These are phyloP conservation scores for Aquanectria penicillioides DNA, from an alignment of 2,329 filamentous ascomycete genomes.

Conservation along the genomic window DNA sequence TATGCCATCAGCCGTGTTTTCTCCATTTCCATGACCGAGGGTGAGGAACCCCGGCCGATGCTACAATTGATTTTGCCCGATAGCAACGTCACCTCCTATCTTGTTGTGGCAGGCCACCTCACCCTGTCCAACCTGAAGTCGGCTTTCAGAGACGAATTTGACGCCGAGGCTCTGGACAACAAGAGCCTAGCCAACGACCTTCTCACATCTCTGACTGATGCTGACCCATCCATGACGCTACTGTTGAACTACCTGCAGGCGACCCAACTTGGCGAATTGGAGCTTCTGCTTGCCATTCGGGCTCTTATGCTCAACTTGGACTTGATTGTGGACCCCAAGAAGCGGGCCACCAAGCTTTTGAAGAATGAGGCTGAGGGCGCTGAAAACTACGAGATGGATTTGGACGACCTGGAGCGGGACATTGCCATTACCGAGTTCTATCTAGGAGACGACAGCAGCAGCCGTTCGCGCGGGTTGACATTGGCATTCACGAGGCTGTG, in stretches of 20 bases:
- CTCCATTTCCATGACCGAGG: constrained; percentile 57
- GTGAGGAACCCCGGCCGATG: constrained; percentile 48
- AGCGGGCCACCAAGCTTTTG: constrained; percentile 45
- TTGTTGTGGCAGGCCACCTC: constrained; percentile 69
- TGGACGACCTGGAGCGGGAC: constrained; percentile 71
- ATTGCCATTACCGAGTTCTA: constrained; percentile 75
- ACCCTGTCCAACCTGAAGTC: constrained; percentile 68
- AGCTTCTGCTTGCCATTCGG: constrained; percentile 74
- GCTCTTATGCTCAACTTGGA: constrained; percentile 76
- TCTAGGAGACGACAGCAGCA: constrained; percentile 70
- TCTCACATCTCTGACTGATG: constrained; percentile 67
- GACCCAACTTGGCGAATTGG: constrained; percentile 71
- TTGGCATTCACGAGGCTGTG: constrained; percentile 76
- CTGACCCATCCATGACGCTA: constrained; percentile 75
- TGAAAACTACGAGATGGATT: constrained; percentile 59
- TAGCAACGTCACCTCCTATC: constrained; percentile 67
- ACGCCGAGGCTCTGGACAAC: constrained; percentile 54
- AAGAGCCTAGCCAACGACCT: constrained; percentile 68
- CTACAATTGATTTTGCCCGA: constrained; percentile 55
- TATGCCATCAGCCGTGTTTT: constrained; percentile 72
- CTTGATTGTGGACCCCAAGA: constrained; percentile 57
- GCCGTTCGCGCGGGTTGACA: constrained; percentile 72
- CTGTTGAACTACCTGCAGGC: constrained; percentile 72
- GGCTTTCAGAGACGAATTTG: constrained; percentile 62
- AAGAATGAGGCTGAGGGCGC: constrained; percentile 42